phyloP scores from a whole-genome alignment of 805 yeast species.

The Lachancea meyersii region DNA sequence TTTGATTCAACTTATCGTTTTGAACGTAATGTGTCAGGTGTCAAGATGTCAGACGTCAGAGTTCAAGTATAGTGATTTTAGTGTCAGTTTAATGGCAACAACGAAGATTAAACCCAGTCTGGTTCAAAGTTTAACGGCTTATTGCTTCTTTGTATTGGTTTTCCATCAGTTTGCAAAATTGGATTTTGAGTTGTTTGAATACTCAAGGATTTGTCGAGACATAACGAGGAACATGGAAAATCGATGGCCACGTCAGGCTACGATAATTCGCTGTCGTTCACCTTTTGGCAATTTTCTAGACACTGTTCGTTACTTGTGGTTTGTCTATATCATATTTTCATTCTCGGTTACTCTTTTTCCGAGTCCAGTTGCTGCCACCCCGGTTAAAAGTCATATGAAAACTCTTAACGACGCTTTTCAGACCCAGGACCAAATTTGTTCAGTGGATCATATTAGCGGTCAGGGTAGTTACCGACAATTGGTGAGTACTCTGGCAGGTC shows the following conservation, averaged over 20 bases:
- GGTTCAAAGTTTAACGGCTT: too few relatives aligned
- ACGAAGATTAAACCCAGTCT: too few relatives aligned
- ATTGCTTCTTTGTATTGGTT: not conserved
- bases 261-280: not conserved
- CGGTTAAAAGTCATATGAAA: not conserved
- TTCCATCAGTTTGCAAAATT: too few relatives aligned
- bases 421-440: constrained; percentile 22
- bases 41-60: too few relatives aligned
- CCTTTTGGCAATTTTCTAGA: not conserved
- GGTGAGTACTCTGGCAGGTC: constrained; percentile 15
- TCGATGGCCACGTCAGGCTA: too few relatives aligned
- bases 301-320: too few relatives aligned
- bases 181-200: too few relatives aligned
- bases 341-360: not conserved
- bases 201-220: too few relatives aligned
- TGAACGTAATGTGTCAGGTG: too few relatives aligned
- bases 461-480: constrained; percentile 14
- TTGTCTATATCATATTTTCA: too few relatives aligned
- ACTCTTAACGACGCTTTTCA: constrained; percentile 8
- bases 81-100: too few relatives aligned
- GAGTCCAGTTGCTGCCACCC: not conserved
- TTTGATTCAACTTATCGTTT: not conserved
- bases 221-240: too few relatives aligned
- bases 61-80: not conserved
- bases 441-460: constrained; percentile 15